A percentile compares a stretch with the other conserved stretches of the same genome.
Conservation (phyloP, 805 yeast genomes). For the Candida caryicola region DNA sequence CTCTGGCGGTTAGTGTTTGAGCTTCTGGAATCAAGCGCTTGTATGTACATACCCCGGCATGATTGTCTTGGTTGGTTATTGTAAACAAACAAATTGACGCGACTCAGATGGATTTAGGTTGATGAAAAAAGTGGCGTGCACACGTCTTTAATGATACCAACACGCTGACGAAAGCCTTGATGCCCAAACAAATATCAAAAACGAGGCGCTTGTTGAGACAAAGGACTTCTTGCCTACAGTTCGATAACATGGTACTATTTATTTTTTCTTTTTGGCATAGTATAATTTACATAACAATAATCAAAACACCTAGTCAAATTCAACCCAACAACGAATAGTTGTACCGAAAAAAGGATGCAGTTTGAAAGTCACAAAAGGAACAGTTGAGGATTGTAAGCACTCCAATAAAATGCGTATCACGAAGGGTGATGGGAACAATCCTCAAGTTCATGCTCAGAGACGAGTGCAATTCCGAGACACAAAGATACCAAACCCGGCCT, state of each 20-base stretch:
- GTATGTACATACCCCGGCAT: slow-evolving; percentile 33
- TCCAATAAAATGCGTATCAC: slow-evolving; percentile 4
- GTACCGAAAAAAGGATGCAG: slow-evolving; percentile 4
- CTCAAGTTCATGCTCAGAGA: neutral
- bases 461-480: neutral
- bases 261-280: no score
- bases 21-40: no score
- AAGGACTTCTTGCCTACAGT: no score
- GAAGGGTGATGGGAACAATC: neutral
- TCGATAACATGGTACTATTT: no score
- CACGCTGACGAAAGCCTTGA: no score
- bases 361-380: neutral
- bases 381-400: neutral
- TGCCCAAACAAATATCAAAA: no score
- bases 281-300: slow-evolving; percentile 1
- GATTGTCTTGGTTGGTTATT: neutral
- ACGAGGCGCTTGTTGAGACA: no score
- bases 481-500: slow-evolving; percentile 4
- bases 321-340: slow-evolving; percentile 3
- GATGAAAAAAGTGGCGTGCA: neutral
- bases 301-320: neutral
- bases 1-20: slow-evolving; percentile 40
- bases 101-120: neutral
- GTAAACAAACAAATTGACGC: neutral
- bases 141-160: slow-evolving; percentile 3